phyloP scores from a whole-genome alignment of 1,139 yeast genomes.

The Chernovozyma aurita region DNA sequence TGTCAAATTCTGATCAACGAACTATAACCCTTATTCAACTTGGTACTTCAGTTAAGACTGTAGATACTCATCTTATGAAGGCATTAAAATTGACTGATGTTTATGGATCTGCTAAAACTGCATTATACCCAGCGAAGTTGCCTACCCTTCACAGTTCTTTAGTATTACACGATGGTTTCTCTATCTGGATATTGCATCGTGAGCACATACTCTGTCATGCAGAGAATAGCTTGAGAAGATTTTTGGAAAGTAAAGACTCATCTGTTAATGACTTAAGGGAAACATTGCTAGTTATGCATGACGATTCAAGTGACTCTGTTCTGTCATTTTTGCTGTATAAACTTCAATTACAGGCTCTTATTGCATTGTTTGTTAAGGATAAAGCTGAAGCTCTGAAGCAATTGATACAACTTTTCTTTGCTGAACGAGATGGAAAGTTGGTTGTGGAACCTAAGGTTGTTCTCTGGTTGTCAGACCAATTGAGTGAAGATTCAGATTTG shows the following conservation, averaged over 20 bases:
- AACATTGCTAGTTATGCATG: not conserved
- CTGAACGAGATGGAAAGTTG: constrained; percentile 9
- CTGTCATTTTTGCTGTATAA: not conserved
- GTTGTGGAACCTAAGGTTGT: constrained; percentile 15
- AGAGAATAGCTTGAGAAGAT: not conserved
- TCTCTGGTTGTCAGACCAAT: constrained; percentile 8
- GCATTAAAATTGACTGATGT: not conserved
- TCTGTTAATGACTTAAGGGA: not conserved
- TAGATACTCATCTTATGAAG: not conserved
- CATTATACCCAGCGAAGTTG: not conserved
- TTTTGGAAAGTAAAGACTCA: not conserved
- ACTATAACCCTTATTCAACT: not conserved
- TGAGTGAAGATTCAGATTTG: not conserved
- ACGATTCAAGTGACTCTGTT: not conserved
- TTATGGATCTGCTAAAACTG: not conserved
- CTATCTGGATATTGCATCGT: constrained; percentile 1
- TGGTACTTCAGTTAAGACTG: not conserved
- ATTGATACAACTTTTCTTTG: not conserved
- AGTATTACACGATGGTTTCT: not conserved
- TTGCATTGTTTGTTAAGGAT: not conserved
- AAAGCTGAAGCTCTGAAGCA: not conserved
- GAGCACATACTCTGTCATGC: not conserved
- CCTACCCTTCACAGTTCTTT: not conserved
- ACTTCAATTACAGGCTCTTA: not conserved
- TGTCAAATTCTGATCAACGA: too few species aligned